Evolutionary conservation across 805 yeast genomes (phyloP).

Genomic region (Myxozyma geophila): DNA sequence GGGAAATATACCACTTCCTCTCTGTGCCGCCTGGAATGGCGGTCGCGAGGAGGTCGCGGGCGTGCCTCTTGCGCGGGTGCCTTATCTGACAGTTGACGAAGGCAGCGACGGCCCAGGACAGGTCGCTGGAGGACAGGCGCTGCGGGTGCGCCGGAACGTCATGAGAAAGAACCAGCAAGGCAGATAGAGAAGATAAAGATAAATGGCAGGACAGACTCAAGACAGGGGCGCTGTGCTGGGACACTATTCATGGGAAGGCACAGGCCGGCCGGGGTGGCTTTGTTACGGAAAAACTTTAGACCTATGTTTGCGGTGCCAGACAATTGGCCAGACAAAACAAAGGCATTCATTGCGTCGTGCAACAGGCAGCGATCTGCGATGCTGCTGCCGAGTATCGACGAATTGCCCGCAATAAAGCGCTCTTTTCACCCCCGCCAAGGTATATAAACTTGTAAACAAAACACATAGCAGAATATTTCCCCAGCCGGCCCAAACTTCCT

Average conservation of each 20-base stretch:
- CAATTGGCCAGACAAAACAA: no score
- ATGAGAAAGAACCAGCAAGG: constrained; percentile 26
- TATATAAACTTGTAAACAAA: no score
- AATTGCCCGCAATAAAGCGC: no score
- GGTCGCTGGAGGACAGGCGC: constrained; percentile 22
- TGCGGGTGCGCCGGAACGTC: constrained; percentile 31
- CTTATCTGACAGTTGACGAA: constrained; percentile 21
- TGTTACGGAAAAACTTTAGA: constrained; percentile 8
- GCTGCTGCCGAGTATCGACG: background rate
- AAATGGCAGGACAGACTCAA: background rate
- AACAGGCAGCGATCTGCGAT: background rate
- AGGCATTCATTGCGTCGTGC: no score
- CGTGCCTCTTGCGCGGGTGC: constrained; percentile 20
- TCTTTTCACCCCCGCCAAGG: no score
- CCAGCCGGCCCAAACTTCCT: no score
- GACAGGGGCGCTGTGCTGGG: background rate
- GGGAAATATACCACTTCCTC: constrained; percentile 27
- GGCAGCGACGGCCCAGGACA: constrained; percentile 1
- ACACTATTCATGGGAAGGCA: background rate
- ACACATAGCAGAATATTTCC: no score
- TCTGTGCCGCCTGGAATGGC: constrained; percentile 28
- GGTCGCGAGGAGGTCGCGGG: constrained; percentile 14
- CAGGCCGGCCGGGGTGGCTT: background rate
- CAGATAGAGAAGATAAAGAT: background rate
- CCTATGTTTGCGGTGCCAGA: background rate